Evolutionary conservation across 371 early-diverging fungal species (phyloP).

Genomic region (Mucor racemosus): DNA sequence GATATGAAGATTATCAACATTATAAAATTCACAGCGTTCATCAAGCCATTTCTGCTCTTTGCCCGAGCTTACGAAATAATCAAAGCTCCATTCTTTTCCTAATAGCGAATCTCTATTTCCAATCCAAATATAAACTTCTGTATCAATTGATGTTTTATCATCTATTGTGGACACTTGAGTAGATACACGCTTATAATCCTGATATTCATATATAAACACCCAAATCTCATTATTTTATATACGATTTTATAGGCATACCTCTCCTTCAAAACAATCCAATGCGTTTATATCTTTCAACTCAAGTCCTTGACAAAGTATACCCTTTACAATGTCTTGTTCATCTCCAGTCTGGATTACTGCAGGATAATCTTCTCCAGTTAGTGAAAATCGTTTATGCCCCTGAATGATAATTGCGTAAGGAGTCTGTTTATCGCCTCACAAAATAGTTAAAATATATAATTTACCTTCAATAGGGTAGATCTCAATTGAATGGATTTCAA

Average conservation of each 20-base stretch:
- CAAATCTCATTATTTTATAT: neutral
- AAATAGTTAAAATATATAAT: neutral
- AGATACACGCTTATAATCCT: constrained; percentile 42
- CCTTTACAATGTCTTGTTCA: constrained; percentile 29
- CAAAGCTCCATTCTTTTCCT: constrained; percentile 38
- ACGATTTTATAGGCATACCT: constrained; percentile 23
- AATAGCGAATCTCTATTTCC: constrained; percentile 31
- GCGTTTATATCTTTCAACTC: constrained; percentile 28
- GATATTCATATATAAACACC: neutral
- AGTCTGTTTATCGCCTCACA: neutral
- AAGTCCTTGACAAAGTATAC: constrained; percentile 39
- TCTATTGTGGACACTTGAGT: constrained; percentile 21
- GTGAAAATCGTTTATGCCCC: constrained; percentile 38
- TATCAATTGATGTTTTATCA: neutral
- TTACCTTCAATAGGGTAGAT: constrained; percentile 39
- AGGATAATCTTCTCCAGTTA: constrained; percentile 44
- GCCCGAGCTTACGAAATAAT: constrained; percentile 17
- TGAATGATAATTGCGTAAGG: constrained; percentile 14
- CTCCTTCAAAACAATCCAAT: constrained; percentile 50
- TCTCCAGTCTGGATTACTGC: constrained; percentile 36
- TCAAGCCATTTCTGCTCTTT: constrained; percentile 35
- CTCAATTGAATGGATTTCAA: constrained; percentile 25
- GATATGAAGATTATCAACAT: constrained; percentile 16
- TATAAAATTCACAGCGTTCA: constrained; percentile 30
- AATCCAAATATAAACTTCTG: constrained; percentile 46